phyloP scores from a whole-genome alignment of 164 flowering plant species.

The Amborella trichopoda region DNA sequence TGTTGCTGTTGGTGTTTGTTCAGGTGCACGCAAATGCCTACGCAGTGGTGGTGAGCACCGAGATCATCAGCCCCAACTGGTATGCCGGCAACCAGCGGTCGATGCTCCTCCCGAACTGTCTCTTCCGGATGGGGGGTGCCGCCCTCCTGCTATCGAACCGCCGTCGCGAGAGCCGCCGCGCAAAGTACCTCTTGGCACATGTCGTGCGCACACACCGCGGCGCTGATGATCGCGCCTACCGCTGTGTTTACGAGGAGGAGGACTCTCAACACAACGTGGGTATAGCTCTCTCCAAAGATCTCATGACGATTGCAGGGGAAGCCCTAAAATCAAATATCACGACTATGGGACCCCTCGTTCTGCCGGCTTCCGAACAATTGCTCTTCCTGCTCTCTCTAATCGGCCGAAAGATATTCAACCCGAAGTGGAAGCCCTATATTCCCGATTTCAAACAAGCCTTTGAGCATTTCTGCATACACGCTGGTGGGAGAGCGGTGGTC shows the following conservation, averaged over 20 bases:
- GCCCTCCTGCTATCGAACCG: slow-evolving; percentile 18
- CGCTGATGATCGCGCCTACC: slow-evolving; percentile 9
- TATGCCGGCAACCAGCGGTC: slow-evolving; percentile 17
- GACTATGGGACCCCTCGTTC: slow-evolving; percentile 10
- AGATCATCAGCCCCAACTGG: slow-evolving; percentile 15
- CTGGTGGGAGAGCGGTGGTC: slow-evolving; percentile 32
- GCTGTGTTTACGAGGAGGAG: slow-evolving; percentile 10
- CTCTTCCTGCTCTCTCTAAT: slow-evolving; percentile 9
- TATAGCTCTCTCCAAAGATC: slow-evolving; percentile 10
- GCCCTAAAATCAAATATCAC: slow-evolving; percentile 9
- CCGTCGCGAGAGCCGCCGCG: slow-evolving; percentile 3
- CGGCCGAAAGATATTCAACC: slow-evolving; percentile 9
- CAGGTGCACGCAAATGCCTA: slow-evolving; percentile 6
- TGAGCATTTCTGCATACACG: slow-evolving; percentile 32
- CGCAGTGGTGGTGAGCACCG: slow-evolving; percentile 21
- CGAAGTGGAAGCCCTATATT: slow-evolving; percentile 10
- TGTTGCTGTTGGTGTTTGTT: no score
- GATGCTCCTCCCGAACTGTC: slow-evolving; percentile 19
- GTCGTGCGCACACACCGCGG: slow-evolving; percentile 15
- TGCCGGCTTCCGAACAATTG: slow-evolving; percentile 8
- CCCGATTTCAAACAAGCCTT: slow-evolving; percentile 21
- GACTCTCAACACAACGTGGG: slow-evolving; percentile 5
- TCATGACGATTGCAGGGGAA: slow-evolving; percentile 7
- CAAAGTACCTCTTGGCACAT: slow-evolving; percentile 10
- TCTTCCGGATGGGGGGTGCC: slow-evolving; percentile 26